These are phyloP conservation scores for Nyssa sinensis DNA, from an alignment of 148 eudicot species.

Conservation along the genomic window DNA sequence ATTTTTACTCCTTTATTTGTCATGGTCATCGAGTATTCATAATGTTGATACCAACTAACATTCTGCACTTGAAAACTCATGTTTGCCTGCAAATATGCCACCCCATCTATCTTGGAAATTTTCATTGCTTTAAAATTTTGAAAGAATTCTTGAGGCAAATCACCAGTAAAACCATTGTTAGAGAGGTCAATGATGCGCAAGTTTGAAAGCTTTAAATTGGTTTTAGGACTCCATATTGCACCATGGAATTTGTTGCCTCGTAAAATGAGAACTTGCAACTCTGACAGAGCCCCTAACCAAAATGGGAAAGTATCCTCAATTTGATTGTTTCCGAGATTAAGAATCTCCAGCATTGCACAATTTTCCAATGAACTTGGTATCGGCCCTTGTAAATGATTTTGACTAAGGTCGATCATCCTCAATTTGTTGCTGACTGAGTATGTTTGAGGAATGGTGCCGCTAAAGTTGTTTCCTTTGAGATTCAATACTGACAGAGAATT, in stretches of 20 bases:
- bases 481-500: slow-evolving; percentile 2
- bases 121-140: not conserved
- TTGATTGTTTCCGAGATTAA: slow-evolving; percentile 25
- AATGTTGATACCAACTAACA: not conserved
- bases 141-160: not conserved
- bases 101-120: not conserved
- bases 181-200: not conserved
- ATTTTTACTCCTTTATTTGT: slow-evolving; percentile 29
- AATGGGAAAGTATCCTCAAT: slow-evolving; percentile 25
- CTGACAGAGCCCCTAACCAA: slow-evolving; percentile 31
- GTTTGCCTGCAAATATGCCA: not conserved
- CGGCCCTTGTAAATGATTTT: not conserved
- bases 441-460: not conserved
- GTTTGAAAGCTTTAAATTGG: not conserved
- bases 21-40: slow-evolving; percentile 22
- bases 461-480: not conserved
- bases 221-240: not conserved
- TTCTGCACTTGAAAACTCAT: no score
- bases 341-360: slow-evolving; percentile 14
- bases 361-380: not conserved
- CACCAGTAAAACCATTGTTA: not conserved
- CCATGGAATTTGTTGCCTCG: slow-evolving; percentile 23
- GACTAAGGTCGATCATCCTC: not conserved
- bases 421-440: not conserved
- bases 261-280: slow-evolving; percentile 23